A percentile compares a stretch with the other conserved stretches of the same genome.
Evolutionary conservation across 257 asterid species (phyloP).

Genomic region (Nemophila menziesii): DNA sequence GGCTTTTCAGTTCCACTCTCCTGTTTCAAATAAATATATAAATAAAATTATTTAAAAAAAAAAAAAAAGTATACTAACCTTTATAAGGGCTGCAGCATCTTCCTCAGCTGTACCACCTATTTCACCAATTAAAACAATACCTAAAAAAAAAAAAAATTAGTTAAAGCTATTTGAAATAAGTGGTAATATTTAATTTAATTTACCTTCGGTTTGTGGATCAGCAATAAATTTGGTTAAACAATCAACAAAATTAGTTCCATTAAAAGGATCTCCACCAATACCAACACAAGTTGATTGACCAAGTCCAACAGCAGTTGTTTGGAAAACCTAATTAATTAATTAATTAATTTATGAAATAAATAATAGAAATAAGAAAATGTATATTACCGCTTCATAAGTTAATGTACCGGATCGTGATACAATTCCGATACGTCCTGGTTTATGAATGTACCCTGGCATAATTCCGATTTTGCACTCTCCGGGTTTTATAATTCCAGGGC

Average conservation of each 20-base stretch:
- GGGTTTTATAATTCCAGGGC: constrained; percentile 98
- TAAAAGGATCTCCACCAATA: constrained; percentile 97
- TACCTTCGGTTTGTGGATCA: constrained; percentile 98
- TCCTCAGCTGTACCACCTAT: constrained; percentile 99
- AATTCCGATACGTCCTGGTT: constrained; percentile 92
- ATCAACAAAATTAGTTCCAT: constrained; percentile 95
- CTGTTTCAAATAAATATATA: constrained; percentile 23
- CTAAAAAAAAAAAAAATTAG: no score
- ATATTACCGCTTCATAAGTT: constrained; percentile 83
- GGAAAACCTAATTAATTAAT: constrained; percentile 55
- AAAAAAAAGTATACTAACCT: constrained; percentile 30
- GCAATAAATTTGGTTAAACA: constrained; percentile 75
- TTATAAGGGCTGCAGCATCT: constrained; percentile 92
- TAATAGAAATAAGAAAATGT: constrained; percentile 8
- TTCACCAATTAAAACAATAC: constrained; percentile 90
- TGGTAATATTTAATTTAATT: not conserved
- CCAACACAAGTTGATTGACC: constrained; percentile 98
- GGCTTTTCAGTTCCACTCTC: constrained; percentile 92
- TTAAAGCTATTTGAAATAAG: no score
- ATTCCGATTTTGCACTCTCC: constrained; percentile 98
- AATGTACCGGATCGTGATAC: constrained; percentile 87
- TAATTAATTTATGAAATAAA: not conserved
- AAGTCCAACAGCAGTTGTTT: constrained; percentile 97
- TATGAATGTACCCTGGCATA: constrained; percentile 99
- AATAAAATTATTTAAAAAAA: not conserved